These are phyloP conservation scores for Pseudozyma pruni DNA, from an alignment of 1,284 basidiomycete species.

Conservation along the genomic window DNA sequence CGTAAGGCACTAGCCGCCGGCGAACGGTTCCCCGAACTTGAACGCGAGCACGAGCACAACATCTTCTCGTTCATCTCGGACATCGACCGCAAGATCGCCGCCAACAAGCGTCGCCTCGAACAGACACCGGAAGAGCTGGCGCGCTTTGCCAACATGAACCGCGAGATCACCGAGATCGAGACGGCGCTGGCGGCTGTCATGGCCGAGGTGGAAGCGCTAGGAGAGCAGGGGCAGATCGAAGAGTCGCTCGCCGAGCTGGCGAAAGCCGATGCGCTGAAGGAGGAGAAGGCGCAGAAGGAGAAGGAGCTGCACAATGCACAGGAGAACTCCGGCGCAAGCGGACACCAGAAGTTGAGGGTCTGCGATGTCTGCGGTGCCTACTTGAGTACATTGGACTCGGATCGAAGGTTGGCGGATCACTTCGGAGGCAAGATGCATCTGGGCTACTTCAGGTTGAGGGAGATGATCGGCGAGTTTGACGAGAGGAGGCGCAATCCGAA, in stretches of 20 bases:
- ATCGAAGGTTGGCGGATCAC: slow-evolving; percentile 97
- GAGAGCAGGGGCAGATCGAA: slow-evolving; percentile 97
- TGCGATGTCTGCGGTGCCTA: slow-evolving; percentile 99
- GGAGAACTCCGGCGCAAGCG: slow-evolving; percentile 96
- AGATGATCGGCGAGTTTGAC: slow-evolving; percentile 81
- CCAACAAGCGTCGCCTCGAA: slow-evolving; percentile 92
- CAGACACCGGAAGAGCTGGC: slow-evolving; percentile 99
- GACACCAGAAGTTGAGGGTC: slow-evolving; percentile 97
- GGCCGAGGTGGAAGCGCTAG: slow-evolving; percentile 94
- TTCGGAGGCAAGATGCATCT: slow-evolving; percentile 99
- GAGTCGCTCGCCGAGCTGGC: slow-evolving; percentile 97
- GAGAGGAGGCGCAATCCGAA: slow-evolving; percentile 39
- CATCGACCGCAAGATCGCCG: slow-evolving; percentile 93
- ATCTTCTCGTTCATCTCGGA: slow-evolving; percentile 97
- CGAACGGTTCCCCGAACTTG: slow-evolving; percentile 63
- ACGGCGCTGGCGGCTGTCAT: slow-evolving; percentile 97
- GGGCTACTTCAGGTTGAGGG: slow-evolving; percentile 95
- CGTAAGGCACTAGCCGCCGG: slow-evolving; percentile 79
- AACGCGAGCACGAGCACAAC: slow-evolving; percentile 81
- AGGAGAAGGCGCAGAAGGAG: slow-evolving; percentile 95
- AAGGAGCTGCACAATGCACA: slow-evolving; percentile 94
- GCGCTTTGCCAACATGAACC: slow-evolving; percentile 97
- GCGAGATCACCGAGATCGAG: slow-evolving; percentile 99
- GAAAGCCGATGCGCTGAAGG: slow-evolving; percentile 96
- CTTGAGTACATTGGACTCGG: slow-evolving; percentile 95